Evolutionary conservation across 805 yeast genomes (phyloP), one percentile per base, ranked within the genome.

Genomic region (Metschnikowia sp.): DNA sequence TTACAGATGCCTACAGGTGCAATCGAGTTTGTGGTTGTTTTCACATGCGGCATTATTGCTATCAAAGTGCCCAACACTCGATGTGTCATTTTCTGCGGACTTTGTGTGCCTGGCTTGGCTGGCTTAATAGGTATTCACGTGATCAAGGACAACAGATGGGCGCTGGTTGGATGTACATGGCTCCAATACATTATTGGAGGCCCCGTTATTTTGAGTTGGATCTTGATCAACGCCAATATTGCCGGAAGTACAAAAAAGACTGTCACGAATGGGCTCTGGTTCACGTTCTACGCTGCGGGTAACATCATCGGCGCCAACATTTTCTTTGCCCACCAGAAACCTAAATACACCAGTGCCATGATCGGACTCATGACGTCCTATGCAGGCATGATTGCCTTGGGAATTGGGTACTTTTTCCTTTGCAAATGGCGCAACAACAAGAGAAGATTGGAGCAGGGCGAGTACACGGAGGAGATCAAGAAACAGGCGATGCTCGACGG

Each of bases 181-280:
- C 42, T 44, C 18, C 47, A 44, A 13, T 50, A 48, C 45, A 50
- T 50, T 43, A 45, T 48, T 42, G 50, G 50, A 13, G 46, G 47
- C 10, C 47, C 53, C 10, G 47, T 48, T 5, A 50, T 48, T 30
- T 42, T 44, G 47, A 41, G 52, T 18, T 48, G 54, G 51, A 47
- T 50, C 9, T 33, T 44, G 10, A 44, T 44, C 30, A 44, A 47
- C 39, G 54, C 53, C 7, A 81, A 86, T 61, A 76, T 83, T 32
- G 82, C 90, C 1, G 94, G 94, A 10, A 78, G 81, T 52, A 84
- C 91, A n/a, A 87, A 87, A 64, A 82, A 84, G 56, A 72, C 82
- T 54, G 74, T 80, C 28, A 78, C 80, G 44, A 83, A 84, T 6
- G 62, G 82, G 32, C 76, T 76, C 40, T 72, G 86, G 63, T 74